phyloP scores from a whole-genome alignment of 768 basidiomycete genomes.

The Asterophora parasitica region DNA sequence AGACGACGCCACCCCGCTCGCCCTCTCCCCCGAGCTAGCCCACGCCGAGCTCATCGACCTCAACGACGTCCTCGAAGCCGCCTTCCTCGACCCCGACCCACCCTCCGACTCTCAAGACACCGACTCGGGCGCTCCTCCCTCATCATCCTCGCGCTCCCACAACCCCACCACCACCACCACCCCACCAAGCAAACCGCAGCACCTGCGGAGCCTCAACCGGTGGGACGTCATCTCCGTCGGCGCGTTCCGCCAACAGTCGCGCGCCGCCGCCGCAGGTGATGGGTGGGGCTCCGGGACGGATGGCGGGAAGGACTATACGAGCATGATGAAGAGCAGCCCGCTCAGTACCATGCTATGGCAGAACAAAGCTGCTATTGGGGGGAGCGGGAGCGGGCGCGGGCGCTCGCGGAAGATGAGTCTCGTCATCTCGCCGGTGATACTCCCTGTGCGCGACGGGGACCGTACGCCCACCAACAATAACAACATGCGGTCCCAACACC shows the following conservation, averaged over 20 bases:
- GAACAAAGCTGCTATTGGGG: constrained; percentile 24
- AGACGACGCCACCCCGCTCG: constrained; percentile 17
- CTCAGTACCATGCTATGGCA: constrained; percentile 56
- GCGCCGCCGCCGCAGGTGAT: constrained; percentile 25
- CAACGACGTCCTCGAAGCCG: constrained; percentile 73
- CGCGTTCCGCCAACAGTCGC: constrained; percentile 67
- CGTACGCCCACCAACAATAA: constrained; percentile 44
- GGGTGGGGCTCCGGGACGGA: constrained; percentile 34
- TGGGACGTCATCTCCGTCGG: constrained; percentile 75
- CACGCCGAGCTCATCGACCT: constrained; percentile 56
- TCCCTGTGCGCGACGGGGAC: constrained; percentile 48
- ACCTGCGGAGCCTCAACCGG: constrained; percentile 48
- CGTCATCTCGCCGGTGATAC: constrained; percentile 46
- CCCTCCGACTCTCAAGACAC: constrained; percentile 27
- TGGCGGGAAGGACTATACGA: constrained; percentile 37
- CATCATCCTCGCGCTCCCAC: no score
- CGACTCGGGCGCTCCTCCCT: constrained; percentile 15
- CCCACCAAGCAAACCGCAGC: constrained; percentile 21
- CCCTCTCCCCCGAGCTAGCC: constrained; percentile 30
- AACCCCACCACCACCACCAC: no score
- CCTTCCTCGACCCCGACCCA: constrained; percentile 59
- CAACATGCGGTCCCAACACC: constrained; percentile 23
- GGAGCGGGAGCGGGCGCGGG: constrained; percentile 16
- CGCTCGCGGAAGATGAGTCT: constrained; percentile 29
- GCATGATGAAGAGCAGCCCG: constrained; percentile 51